Base-by-base conservation (phyloP, 2,329 filamentous ascomycete genomes). In the Aspergillus sclerotialis region DNA sequence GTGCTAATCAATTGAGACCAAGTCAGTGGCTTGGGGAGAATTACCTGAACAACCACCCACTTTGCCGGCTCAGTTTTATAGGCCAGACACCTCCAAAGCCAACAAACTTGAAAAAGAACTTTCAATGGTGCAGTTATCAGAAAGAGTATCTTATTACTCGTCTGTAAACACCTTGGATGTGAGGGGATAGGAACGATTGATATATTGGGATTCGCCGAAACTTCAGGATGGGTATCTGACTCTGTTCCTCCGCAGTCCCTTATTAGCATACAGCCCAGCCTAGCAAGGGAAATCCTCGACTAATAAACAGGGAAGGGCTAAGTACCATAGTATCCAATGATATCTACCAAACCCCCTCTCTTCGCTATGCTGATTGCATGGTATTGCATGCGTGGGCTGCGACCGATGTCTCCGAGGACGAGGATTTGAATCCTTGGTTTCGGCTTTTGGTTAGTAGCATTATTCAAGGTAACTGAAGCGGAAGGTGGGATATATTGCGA, bases 371-470 rank as follows among this genome's bases (percentile, higher is more conserved):
- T 96, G 48, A 94, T 69, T 13, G 90, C 90, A 73, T 98, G 92
- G 52, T 98, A 96, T 56, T 96, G 89, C 90, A 98, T 98, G 37
- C 92, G 86, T 32, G 92, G 92, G 57, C 90, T 96, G 29, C 89
- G 79, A 25, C 92, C 92, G 58, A 98, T 89, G 55, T 98, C 92
- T 28, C 92, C 92, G 17, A 98, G 75, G 12, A 98, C 92, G 11
- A 98, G 73, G 33, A 98, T 78, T 61, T 94, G 87, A 28, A 90
- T 74, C 1, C 70, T 73, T 23, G 67, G 63, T 38, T 71, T 54
- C 11, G 46, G 37, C 5, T 37, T 42, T 23, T 23, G 19, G 7
- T 10, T 10, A 10, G 19, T 23, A 23, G 35, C 50, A 30, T 41
- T 41, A 23, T 56, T 41, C n/a, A 36, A 41, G 10, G 52, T 34